Evolutionary conservation across 2,329 filamentous ascomycete species (phyloP).

Genomic region (Botrytis fragariae): DNA sequence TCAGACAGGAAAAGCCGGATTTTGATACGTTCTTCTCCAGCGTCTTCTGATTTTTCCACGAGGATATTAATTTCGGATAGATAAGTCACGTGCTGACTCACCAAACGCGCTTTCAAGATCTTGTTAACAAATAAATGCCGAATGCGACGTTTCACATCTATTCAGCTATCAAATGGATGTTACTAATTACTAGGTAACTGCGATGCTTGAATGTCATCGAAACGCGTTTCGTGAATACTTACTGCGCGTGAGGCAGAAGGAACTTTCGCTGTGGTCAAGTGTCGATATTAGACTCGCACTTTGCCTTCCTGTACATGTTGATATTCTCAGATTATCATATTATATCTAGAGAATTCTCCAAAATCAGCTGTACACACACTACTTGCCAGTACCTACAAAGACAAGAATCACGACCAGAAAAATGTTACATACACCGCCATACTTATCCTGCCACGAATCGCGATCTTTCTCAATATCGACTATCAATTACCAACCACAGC

Average conservation of each 20-base stretch:
- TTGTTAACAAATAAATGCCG: not conserved
- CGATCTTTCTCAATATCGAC: not conserved
- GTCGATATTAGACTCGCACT: too few species aligned
- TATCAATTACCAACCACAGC: not conserved
- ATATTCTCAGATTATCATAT: not conserved
- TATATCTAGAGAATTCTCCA: not conserved
- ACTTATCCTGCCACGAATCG: not conserved
- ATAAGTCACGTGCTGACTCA: not conserved
- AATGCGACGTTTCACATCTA: not conserved
- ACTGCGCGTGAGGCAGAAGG: not conserved
- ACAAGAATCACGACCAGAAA: not conserved
- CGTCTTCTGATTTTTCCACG: not conserved
- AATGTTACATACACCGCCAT: too few species aligned
- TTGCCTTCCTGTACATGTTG: too few species aligned
- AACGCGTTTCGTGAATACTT: not conserved
- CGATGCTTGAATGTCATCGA: not conserved
- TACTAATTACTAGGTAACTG: not conserved
- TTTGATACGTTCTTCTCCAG: not conserved
- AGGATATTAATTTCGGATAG: not conserved
- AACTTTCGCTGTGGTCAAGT: not conserved
- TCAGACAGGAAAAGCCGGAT: not conserved
- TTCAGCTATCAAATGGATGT: not conserved
- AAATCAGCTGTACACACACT: not conserved
- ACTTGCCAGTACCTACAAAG: not conserved
- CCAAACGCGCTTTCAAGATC: not conserved